These are phyloP conservation scores for Phycomyces nitens DNA, from an alignment of 192 early-diverging fungal species.

Conservation along the genomic window DNA sequence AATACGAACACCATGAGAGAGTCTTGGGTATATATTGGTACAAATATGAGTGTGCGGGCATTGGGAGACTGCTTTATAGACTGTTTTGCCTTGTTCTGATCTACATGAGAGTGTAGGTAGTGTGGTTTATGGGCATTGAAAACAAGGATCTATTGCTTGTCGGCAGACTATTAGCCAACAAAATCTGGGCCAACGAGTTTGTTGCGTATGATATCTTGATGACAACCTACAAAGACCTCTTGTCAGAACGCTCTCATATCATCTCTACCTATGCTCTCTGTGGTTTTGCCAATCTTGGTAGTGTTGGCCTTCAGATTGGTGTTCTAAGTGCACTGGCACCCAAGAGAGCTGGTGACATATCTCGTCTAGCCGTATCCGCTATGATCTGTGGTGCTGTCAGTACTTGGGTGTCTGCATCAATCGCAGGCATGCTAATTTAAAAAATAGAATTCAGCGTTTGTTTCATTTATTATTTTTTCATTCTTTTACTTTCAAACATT, in stretches of 20 bases:
- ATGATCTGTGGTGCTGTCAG: slow-evolving; percentile 76
- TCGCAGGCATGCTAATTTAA: slow-evolving; percentile 64
- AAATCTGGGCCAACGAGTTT: slow-evolving; percentile 87
- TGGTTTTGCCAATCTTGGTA: slow-evolving; percentile 83
- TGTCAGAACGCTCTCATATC: slow-evolving; percentile 45
- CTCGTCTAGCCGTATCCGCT: slow-evolving; percentile 70
- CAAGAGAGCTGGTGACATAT: slow-evolving; percentile 62
- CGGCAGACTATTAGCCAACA: slow-evolving; percentile 63
- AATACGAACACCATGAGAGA: no score
- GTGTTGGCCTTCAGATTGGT: slow-evolving; percentile 82
- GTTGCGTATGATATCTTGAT: slow-evolving; percentile 61
- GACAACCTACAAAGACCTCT: slow-evolving; percentile 29
- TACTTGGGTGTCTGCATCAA: slow-evolving; percentile 77
- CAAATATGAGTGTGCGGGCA: no score
- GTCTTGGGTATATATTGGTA: no score
- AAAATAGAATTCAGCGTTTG: slow-evolving; percentile 21
- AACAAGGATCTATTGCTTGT: slow-evolving; percentile 45
- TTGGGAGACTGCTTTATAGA: no score
- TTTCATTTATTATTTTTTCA: background rate
- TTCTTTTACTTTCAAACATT: slow-evolving; percentile 7
- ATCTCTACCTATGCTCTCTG: slow-evolving; percentile 78
- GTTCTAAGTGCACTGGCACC: slow-evolving; percentile 74
- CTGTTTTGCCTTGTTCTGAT: no score
- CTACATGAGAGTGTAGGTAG: slow-evolving; percentile 20
- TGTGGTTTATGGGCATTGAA: slow-evolving; percentile 51